Evolutionary conservation across 129 eudicot genomes (phyloP), one percentile per base, ranked within the genome.

Genomic region (Chrysanthemum makinoi): DNA sequence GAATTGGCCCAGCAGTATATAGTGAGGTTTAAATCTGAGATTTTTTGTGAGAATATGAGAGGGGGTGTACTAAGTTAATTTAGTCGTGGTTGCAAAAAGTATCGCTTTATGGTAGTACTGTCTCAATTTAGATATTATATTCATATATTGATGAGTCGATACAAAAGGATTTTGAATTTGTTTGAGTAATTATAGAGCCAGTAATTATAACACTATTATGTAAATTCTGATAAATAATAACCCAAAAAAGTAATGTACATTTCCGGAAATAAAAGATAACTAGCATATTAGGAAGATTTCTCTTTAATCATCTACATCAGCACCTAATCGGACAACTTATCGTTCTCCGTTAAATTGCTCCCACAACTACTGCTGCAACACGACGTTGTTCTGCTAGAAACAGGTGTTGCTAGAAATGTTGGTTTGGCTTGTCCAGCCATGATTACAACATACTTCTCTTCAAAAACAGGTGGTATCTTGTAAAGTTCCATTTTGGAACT

Each of bases 361-460:
- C 63, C 39, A 14, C 48, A 46, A 49, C 75, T 73, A 4, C 57
- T 73, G 55, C 86, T 78, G 2, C 83, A 79, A 53, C 81, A 82
- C 55, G 87, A 79, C 20, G 81, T 76, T 10, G 80, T 69, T 59
- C 79, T 68, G 47, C 89, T 76, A 2, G 80, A 80, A 77, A 85
- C 26, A 2, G 86, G 86, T 1, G 88, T 88, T 4, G 95, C 95
- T 77, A 88, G 71, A 48, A 72, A 88, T 2, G 90, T 85, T 0
- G 95, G 95, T 28, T 72, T 83, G 5, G 28, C 81, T 20, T 88
- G 79, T 4, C 95, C 95, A 2, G 90, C 90, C 95, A 85, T 83
- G 77, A 88, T 85, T 44, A 88, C 90, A 3, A 85, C 58, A 58
- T 56, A 83, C 80, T 83, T 83, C 73, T 85, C 87, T 58, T 85